These are phyloP conservation scores for Chytriomyces hyalinus DNA, from an alignment of 192 early-diverging fungal genomes.

Conservation along the genomic window DNA sequence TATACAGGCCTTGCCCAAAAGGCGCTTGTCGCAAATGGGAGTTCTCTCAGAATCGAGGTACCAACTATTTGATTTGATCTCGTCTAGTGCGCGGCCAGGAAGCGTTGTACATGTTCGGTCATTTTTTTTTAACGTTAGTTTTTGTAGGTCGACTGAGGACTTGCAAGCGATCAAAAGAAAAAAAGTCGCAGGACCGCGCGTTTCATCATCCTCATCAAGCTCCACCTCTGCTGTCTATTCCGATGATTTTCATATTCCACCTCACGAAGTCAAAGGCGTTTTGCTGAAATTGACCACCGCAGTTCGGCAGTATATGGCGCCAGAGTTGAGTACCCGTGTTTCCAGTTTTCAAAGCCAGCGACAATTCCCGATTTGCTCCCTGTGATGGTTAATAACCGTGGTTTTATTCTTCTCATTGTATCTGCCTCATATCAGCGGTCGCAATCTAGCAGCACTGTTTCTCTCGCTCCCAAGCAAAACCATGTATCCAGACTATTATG, in stretches of 20 bases:
- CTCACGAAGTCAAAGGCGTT: conserved; percentile 12
- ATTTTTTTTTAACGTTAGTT: no score
- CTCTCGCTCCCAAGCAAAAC: conserved; percentile 73
- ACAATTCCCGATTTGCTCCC: not conserved
- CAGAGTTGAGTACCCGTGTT: not conserved
- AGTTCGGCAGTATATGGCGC: conserved; percentile 17
- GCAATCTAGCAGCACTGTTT: conserved; percentile 78
- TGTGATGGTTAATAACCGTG: not conserved
- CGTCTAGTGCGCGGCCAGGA: not conserved
- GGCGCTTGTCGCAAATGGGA: not conserved
- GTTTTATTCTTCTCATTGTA: not conserved
- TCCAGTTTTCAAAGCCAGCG: not conserved
- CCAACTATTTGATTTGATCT: not conserved
- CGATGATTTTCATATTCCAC: conserved; percentile 19
- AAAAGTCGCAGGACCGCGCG: not conserved
- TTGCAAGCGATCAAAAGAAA: not conserved
- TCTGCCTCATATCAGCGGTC: conserved; percentile 44
- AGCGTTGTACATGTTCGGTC: not conserved
- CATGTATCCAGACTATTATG: conserved; percentile 92
- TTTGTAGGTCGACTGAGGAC: not conserved
- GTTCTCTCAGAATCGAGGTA: not conserved
- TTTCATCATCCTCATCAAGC: conserved; percentile 6
- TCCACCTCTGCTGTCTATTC: not conserved
- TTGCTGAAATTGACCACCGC: conserved; percentile 19
- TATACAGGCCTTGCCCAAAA: not conserved